phyloP scores from a whole-genome alignment of 2,329 filamentous ascomycete species.

The Phaeophleospora eucalypticola region DNA sequence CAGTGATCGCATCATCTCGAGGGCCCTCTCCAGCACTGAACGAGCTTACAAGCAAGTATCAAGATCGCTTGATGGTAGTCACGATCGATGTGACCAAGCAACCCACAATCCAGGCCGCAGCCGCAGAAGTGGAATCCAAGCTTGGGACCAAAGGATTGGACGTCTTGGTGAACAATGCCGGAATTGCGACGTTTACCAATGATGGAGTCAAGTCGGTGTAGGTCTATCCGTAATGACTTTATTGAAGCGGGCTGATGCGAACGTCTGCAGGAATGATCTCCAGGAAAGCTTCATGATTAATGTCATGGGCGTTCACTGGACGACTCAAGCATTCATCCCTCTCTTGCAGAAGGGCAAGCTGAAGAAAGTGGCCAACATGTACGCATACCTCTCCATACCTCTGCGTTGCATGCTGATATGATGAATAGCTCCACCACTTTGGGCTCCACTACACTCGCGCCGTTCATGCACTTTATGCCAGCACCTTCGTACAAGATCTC shows the following conservation, averaged over 20 bases:
- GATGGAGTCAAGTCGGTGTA: conserved; percentile 32
- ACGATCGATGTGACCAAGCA: not conserved
- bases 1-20: conserved; percentile 17
- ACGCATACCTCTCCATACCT: not conserved
- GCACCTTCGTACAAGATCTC: conserved; percentile 42
- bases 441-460: conserved; percentile 34
- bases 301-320: conserved; percentile 38
- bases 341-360: conserved; percentile 36
- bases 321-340: conserved; percentile 40
- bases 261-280: conserved; percentile 29
- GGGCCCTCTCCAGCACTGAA: conserved; percentile 15
- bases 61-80: not conserved
- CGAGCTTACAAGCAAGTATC: not conserved
- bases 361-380: conserved; percentile 46
- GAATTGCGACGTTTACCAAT: conserved; percentile 19
- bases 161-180: conserved; percentile 47
- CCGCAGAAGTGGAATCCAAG: conserved; percentile 29
- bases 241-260: too few species aligned
- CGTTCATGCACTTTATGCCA: conserved; percentile 22
- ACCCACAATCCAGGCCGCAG: too few species aligned
- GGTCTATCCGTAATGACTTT: too few species aligned
- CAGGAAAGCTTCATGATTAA: conserved; percentile 25
- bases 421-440: not conserved
- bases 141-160: conserved; percentile 39
- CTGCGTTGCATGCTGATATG: not conserved